A percentile compares a stretch with the other conserved stretches of the same genome.
Conservation (phyloP, 78 protist species). For the Dictyostelium intermedium region DNA sequence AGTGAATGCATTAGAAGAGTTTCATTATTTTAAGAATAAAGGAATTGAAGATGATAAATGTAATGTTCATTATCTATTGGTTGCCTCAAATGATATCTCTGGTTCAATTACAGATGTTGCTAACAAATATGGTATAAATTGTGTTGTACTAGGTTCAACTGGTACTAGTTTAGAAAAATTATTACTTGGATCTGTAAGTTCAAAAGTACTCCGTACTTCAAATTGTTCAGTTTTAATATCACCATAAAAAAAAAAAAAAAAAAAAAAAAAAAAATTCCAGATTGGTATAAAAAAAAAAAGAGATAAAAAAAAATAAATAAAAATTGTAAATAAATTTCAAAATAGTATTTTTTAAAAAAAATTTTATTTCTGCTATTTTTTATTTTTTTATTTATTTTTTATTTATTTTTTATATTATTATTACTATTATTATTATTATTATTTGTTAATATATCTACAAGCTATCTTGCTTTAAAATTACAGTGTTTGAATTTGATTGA, state of each 20-base stretch:
- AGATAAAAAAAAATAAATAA: background rate
- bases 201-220: conserved; percentile 47
- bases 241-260: background rate
- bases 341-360: background rate
- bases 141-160: conserved; percentile 43
- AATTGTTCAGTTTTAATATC: conserved; percentile 40
- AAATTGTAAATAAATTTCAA: background rate
- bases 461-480: conserved; percentile 38
- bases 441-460: background rate
- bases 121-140: conserved; percentile 8
- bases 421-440: background rate
- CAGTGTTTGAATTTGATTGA: background rate
- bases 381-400: background rate
- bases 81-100: conserved; percentile 47
- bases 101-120: conserved; percentile 46
- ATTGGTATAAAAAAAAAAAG: background rate
- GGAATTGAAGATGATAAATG: background rate
- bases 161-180: conserved; percentile 17
- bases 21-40: background rate
- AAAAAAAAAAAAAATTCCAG: background rate
- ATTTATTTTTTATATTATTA: background rate
- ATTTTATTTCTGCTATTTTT: background rate
- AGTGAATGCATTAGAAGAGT: conserved; percentile 17
- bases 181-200: conserved; percentile 35
- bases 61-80: conserved; percentile 25